phyloP scores from a whole-genome alignment of 495 filamentous ascomycete species.

The Penicillium pancosmium region DNA sequence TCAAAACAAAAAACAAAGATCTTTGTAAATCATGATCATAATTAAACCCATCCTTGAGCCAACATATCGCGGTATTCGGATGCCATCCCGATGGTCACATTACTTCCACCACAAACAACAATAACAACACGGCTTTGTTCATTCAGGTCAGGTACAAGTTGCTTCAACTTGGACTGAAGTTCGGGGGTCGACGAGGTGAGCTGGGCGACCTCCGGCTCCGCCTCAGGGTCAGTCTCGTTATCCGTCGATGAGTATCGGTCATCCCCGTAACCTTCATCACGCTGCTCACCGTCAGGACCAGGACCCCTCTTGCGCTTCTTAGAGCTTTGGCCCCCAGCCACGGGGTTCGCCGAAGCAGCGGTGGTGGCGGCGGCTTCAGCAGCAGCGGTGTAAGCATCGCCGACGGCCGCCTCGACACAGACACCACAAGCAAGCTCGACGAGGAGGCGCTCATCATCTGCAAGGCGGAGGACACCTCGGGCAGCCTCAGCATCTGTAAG shows the following conservation, averaged over 20 bases:
- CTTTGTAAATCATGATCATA: constrained; percentile 11
- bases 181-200: constrained; percentile 14
- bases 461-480: constrained; percentile 70
- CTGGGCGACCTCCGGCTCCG: constrained; percentile 16
- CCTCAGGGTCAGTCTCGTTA: constrained; percentile 35
- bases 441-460: constrained; percentile 78
- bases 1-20: constrained; percentile 9
- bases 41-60: constrained; percentile 42
- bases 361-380: constrained; percentile 7
- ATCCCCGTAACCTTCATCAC: constrained; percentile 47
- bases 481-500: constrained; percentile 81
- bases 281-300: constrained; percentile 10
- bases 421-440: constrained; percentile 87
- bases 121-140: constrained; percentile 74
- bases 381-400: constrained; percentile 29
- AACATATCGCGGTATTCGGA: constrained; percentile 59
- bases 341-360: constrained; percentile 16
- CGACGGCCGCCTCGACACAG: constrained; percentile 62
- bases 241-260: constrained; percentile 41
- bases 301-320: constrained; percentile 43
- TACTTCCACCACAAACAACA: constrained; percentile 83
- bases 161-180: constrained; percentile 55
- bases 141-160: constrained; percentile 59
- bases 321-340: constrained; percentile 19
- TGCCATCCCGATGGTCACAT: constrained; percentile 70